phyloP scores from a whole-genome alignment of 495 filamentous ascomycete genomes.

The Tuber melanosporum region DNA sequence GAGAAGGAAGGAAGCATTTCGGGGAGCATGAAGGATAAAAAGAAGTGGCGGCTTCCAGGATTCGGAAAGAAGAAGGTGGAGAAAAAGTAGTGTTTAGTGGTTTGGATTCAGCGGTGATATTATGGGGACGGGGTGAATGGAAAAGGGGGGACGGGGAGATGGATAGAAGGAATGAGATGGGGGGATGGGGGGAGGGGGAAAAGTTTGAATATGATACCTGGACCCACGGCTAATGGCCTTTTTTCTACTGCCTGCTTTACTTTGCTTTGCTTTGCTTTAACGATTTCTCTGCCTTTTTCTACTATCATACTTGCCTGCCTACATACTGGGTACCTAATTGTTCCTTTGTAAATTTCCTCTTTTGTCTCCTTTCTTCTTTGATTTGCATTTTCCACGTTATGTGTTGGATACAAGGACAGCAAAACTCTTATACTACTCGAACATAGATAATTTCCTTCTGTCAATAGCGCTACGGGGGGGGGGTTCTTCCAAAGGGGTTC shows the following conservation, averaged over 20 bases:
- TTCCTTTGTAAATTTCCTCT: background rate
- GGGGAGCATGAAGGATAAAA: background rate
- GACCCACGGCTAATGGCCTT: background rate
- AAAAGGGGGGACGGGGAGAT: background rate
- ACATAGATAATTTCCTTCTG: background rate
- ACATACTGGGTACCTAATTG: background rate
- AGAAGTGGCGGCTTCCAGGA: background rate
- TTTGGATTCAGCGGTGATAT: background rate
- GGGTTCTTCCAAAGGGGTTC: background rate
- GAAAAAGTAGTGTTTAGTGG: background rate
- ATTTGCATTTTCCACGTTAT: background rate
- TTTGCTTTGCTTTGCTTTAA: background rate
- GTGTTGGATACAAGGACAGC: background rate
- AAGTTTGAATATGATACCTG: background rate
- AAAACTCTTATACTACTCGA: background rate
- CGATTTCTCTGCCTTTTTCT: background rate
- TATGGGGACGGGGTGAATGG: background rate
- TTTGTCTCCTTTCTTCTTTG: background rate
- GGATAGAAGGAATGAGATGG: background rate
- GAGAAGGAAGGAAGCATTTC: background rate
- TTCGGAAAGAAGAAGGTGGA: background rate
- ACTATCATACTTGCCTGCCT: background rate
- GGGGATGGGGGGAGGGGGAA: background rate
- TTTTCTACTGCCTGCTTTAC: background rate
- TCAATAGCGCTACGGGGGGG: background rate